Base-by-base conservation (phyloP, 805 yeast species). In the Nakazawaea peltata region DNA sequence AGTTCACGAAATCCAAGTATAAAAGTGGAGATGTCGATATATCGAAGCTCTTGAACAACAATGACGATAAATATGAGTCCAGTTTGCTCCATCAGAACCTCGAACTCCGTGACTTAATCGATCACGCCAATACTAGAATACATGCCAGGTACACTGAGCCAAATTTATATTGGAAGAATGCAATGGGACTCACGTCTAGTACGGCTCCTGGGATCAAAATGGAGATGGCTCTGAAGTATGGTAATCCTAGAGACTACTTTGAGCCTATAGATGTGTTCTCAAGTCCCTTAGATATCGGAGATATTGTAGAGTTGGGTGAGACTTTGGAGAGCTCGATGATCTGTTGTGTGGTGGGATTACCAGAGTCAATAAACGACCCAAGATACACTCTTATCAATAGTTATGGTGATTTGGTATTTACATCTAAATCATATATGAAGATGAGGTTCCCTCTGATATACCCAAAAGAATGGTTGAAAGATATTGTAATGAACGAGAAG, bases 391-490 rank as follows among this genome's bases (percentile, higher is more conserved):
- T 77, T 40, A 59, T 76, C 33, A 68, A 70, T 36, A 62, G 65
- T 21, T 67, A 67, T 38, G 92, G 92, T 8, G 73, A 67, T 30
- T 53, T 81, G 12, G 45, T 58, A 2, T 78, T 69, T 54, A 63
- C 63, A 1, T 58, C 69, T 10, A 68, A 65, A 37, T 51, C 59
- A 14, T 51, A 56, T 12, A 64, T 80, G 34, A 58, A 61, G 25
- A 46, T 72, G 21, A 59, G 85, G 30, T 58, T 81, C 9, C 87
- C 88, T 1, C 46, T 53, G 5, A 64, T 74, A 2, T 58, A 75
- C 16, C 72, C 76, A 0, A 45, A 42, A 18, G 41, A 40, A 7
- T 62, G 66, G 63, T 48, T 64, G 14, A 24, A 42, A 1, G 44
- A 51, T 27, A 40, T 48, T 17, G 46, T 59, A 4, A 37, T 55